Percentiles rank a stretch among this genome's conserved stretches.
Conservation (phyloP, 352 stramenopile species). For the Phytophthora ohioensis region DNA sequence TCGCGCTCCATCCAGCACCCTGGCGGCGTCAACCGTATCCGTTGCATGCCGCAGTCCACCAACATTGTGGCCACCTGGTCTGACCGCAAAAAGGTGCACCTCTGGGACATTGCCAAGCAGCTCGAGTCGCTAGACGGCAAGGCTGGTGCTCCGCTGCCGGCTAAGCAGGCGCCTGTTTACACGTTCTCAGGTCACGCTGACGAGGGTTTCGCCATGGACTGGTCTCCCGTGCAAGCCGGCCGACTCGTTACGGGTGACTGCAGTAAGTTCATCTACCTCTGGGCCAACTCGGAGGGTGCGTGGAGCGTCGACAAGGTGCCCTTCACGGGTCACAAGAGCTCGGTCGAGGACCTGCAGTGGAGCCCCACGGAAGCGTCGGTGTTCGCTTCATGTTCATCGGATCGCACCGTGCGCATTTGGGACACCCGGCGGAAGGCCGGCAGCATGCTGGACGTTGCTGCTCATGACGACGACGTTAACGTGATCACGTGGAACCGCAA, state of each 20-base stretch:
- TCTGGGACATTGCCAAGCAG: constrained; percentile 96
- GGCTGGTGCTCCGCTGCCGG: constrained; percentile 52
- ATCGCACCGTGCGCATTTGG: constrained; percentile 97
- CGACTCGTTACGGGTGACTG: constrained; percentile 97
- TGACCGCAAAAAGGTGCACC: constrained; percentile 95
- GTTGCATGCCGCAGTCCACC: constrained; percentile 95
- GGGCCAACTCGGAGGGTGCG: constrained; percentile 76
- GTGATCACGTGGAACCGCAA: constrained; percentile 99
- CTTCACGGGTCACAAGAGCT: constrained; percentile 92
- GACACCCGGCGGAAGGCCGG: constrained; percentile 94
- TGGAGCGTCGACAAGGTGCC: constrained; percentile 92
- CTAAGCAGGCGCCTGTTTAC: constrained; percentile 85
- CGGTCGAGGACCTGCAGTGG: constrained; percentile 99
- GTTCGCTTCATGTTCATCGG: constrained; percentile 95
- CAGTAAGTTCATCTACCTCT: constrained; percentile 97
- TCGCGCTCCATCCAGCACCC: constrained; percentile 95
- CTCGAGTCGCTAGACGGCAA: constrained; percentile 90
- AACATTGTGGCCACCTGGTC: constrained; percentile 98
- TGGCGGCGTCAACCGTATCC: constrained; percentile 96
- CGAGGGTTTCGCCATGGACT: constrained; percentile 99
- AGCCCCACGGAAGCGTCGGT: constrained; percentile 97
- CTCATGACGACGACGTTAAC: constrained; percentile 98
- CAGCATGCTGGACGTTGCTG: constrained; percentile 94
- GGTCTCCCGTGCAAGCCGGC: constrained; percentile 91
- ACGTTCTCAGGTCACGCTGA: constrained; percentile 96